Evolutionary conservation across 495 filamentous ascomycete genomes (phyloP), one percentile per base, ranked within the genome.

Genomic region (Lasiosphaeriaceae sp.): DNA sequence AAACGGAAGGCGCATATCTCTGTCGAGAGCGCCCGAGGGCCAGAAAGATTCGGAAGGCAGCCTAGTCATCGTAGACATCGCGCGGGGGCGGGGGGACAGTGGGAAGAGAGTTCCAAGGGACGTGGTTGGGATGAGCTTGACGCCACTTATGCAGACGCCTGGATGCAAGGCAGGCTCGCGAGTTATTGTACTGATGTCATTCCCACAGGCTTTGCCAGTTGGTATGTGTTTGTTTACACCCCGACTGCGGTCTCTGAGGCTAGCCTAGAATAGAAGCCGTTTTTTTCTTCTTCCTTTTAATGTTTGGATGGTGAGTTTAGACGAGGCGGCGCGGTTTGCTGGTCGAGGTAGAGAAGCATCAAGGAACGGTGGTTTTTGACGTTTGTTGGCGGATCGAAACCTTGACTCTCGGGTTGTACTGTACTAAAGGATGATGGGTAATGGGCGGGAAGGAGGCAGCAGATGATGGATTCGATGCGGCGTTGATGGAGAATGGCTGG

Each of bases 31-130:
- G 46, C 66, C 61, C 44, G 56, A 51, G 9, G 68, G 71, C 64
- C 60, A 63, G 54, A 70, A 67, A 12, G 70, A 68, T 24, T 73
- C 65, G 47, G 65, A 55, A 21, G 68, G 62, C 12, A 69, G 35
- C 22, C 62, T 67, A 21, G 65, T 66, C 70, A 71, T 71, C 52
- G 61, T 56, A 50, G 64, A 55, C 61, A 66, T 65, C 35, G 35
- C 20, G 23, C 9, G 4, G 45, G 14, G 20, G 37, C 51, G 3
- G 26, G 41, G 24, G 17, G 21, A 12, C 29, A 44, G 26, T 55
- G 46, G 39, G 22, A 47, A 14, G 23, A 35, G 21, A 24, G 47
- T 47, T 53, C n/a, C 39, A 31, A n/a, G 46, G 11, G 55, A 47
- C 39, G 20, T 11, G 11, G 23, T 45, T 19, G 31, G 37, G 47